Evolutionary conservation across 2,329 filamentous ascomycete genomes (phyloP), one percentile per base, ranked within the genome.

Genomic region (Coniochaeta prunicola): DNA sequence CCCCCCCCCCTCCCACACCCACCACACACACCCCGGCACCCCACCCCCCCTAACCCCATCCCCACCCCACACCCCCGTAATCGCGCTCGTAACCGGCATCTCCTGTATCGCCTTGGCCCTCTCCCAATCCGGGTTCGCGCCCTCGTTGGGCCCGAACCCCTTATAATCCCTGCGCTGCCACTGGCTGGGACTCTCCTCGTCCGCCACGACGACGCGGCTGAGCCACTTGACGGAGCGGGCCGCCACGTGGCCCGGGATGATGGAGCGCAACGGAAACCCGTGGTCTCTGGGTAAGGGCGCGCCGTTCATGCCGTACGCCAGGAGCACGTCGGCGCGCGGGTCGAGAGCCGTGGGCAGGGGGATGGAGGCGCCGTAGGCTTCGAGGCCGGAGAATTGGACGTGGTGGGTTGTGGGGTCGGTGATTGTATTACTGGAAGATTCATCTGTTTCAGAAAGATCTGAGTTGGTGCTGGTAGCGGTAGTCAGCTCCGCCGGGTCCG

Each of bases 141-240:
- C 73, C 68, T 85, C 78, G 65, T 87, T 87, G 3, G 86, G 85
- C 0, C 85, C 84, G 60, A 89, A 88, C 65, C 81, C 83, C 68
- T 89, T 89, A 71, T 89, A 89, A 67, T 89, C 86, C 19, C 81
- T 77, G 24, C 82, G 77, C 67, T 89, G 85, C 85, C 85, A 87
- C 66, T 87, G 81, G 48, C 80, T 85, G 3, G 78, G 71, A 64
- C 84, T 86, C 69, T 90, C 87, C 62, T 89, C 86, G 59, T 85
- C 83, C 40, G 84, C 82, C 1, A 89, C 75, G 0, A 82, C 78
- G 58, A 90, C 84, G 50, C 81, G 80, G 61, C 78, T 83, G 1
- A 90, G 73, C 87, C 86, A 90, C 66, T 90, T 90, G 63, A 88
- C 86, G 6, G 82, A 85, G 1, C 86, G 78, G 1, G 86, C 87